phyloP scores from a whole-genome alignment of 2,329 filamentous ascomycete genomes.

The Beauveria rudraprayagi region DNA sequence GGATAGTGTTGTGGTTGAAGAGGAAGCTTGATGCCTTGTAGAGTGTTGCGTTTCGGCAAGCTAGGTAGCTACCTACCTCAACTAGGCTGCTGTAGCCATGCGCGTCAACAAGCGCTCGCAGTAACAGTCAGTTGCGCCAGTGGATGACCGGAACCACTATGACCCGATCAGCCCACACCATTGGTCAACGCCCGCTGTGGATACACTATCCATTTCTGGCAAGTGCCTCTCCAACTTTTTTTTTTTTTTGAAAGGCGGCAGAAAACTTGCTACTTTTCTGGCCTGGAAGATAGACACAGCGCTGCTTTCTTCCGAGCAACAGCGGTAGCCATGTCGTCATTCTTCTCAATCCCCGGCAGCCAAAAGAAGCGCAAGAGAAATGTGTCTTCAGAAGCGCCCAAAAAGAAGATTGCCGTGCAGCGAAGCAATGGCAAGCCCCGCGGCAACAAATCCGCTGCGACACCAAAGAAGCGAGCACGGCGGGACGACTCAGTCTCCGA shows the following conservation, averaged over 20 bases:
- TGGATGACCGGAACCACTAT: slow-evolving; percentile 23
- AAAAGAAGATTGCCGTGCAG: slow-evolving; percentile 49
- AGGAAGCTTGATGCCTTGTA: slow-evolving; percentile 13
- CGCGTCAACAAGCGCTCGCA: slow-evolving; percentile 13
- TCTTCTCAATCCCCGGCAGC: slow-evolving; percentile 82
- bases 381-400: slow-evolving; percentile 44
- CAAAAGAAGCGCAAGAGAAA: slow-evolving; percentile 84
- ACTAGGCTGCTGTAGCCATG: slow-evolving; percentile 16
- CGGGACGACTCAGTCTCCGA: slow-evolving; percentile 76
- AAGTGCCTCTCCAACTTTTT: slow-evolving; percentile 29
- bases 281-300: slow-evolving; percentile 18
- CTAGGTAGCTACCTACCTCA: slow-evolving; percentile 3
- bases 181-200: slow-evolving; percentile 17
- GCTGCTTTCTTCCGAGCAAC: slow-evolving; percentile 1
- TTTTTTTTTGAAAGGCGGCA: slow-evolving; percentile 22
- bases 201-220: slow-evolving; percentile 15
- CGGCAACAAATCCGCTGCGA: slow-evolving; percentile 27
- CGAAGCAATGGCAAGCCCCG: slow-evolving; percentile 25
- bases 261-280: slow-evolving; percentile 21
- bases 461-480: slow-evolving; percentile 39
- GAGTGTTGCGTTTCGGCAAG: slow-evolving; percentile 9
- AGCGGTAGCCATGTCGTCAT: slow-evolving; percentile 69
- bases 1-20: background rate
- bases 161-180: slow-evolving; percentile 16
- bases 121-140: background rate